Evolutionary conservation across 495 filamentous ascomycete species (phyloP).

Genomic region (Penicillium canariense): DNA sequence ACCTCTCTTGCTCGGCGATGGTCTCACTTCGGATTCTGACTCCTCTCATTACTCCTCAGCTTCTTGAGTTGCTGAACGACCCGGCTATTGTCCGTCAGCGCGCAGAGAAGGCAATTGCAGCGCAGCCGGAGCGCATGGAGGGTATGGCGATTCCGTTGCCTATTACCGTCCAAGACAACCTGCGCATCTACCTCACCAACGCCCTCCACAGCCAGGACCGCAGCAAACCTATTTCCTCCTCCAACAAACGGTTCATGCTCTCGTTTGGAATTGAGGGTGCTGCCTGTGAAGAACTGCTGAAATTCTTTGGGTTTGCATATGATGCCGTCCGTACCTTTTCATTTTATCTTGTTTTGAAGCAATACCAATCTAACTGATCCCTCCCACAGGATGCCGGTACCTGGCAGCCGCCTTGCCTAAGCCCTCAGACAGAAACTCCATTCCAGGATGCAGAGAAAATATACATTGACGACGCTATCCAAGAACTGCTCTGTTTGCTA

Average conservation of each 20-base stretch:
- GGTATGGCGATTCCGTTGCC: slow-evolving; percentile 47
- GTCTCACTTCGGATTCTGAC: slow-evolving; percentile 55
- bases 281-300: slow-evolving; percentile 60
- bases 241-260: slow-evolving; percentile 70
- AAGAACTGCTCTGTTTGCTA: slow-evolving; percentile 51
- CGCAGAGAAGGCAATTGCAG: slow-evolving; percentile 48
- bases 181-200: slow-evolving; percentile 63
- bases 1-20: slow-evolving; percentile 50
- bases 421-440: slow-evolving; percentile 33
- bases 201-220: slow-evolving; percentile 46
- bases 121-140: slow-evolving; percentile 59
- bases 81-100: slow-evolving; percentile 49
- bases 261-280: slow-evolving; percentile 58
- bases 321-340: slow-evolving; percentile 29
- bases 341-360: background rate
- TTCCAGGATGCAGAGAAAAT: slow-evolving; percentile 45
- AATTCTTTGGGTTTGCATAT: slow-evolving; percentile 58
- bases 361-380: background rate
- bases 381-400: slow-evolving; percentile 29
- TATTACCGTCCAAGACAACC: slow-evolving; percentile 51
- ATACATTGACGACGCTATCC: slow-evolving; percentile 54
- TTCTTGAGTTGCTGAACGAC: slow-evolving; percentile 57
- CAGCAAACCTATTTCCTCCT: slow-evolving; percentile 56
- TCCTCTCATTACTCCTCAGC: slow-evolving; percentile 49
- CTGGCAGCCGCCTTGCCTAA: slow-evolving; percentile 49